Base-by-base conservation (phyloP, 1,284 basidiomycete genomes). In the Caloboletus firmus region DNA sequence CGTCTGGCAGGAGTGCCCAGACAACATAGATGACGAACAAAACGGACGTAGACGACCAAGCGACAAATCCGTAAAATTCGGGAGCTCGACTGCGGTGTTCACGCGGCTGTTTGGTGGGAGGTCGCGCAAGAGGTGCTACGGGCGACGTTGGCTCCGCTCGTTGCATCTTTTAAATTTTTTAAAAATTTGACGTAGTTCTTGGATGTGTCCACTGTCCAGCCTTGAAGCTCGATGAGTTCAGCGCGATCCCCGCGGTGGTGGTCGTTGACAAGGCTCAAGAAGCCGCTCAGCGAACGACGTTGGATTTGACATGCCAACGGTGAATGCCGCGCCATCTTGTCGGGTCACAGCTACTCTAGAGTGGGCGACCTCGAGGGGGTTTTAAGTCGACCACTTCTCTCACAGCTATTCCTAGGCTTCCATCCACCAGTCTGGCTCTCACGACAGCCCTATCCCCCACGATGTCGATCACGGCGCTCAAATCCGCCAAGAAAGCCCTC, bases 61-160 rank as follows among this genome's bases (percentile, higher is more conserved):
- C 90, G 11, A 91, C 89, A 66, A 92, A 93, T 18, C 92, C 93
- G 64, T 95, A 95, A 64, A 93, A 90, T 71, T 95, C 93, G 47
- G 87, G 78, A 12, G 85, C 84, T 15, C 86, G 80, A 65, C 81
- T 83, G 62, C 79, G 79, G 59, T 74, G 62, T 59, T 78, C 79
- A 37, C 62, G 68, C 40, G 71, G 72, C 6, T 67, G 70, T 35
- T 72, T 64, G 12, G 79, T 75, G 42, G 81, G 79, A 62, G 74
- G 80, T 4, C 74, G 74, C 18, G 82, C 81, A 39, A 84, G 70
- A 9, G 83, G 82, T n/a, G 78, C 72, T 4, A 75, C 64, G 3
- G 82, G 80, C 15, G 81, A 81, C 9, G 79, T 80, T 31, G 79
- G 77, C 28, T 65, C 66, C n/a, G 32, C 30, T 11, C 44, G 37